These are phyloP conservation scores for Avena insularis DNA, from an alignment of 176 grass and related monocot species.

Conservation along the genomic window DNA sequence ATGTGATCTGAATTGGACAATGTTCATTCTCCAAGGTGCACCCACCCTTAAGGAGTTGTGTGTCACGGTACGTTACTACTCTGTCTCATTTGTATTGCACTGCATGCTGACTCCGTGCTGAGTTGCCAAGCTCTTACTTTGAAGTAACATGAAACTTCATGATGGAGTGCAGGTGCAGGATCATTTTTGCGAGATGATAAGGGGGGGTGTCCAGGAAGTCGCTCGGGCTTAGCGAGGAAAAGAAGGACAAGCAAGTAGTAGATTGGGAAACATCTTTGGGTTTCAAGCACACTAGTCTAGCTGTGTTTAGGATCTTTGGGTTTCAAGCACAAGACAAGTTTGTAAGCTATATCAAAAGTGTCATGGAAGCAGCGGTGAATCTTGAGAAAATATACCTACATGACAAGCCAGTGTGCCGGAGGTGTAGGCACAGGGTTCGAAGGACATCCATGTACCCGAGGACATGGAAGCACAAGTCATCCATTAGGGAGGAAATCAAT, in stretches of 20 bases:
- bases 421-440: not conserved
- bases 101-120: too few species aligned
- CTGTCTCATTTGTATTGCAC: too few species aligned
- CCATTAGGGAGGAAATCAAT: too few species aligned
- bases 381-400: not conserved
- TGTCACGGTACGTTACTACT: not conserved
- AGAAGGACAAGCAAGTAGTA: not conserved
- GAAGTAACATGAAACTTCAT: too few species aligned
- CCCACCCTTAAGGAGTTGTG: not conserved
- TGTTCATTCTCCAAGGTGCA: not conserved
- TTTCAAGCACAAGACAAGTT: not conserved
- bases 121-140: too few species aligned
- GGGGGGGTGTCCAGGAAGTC: not conserved
- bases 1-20: not conserved
- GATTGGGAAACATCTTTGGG: not conserved
- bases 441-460: constrained; percentile 1
- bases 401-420: not conserved
- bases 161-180: too few species aligned
- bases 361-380: not conserved
- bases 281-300: not conserved
- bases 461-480: not conserved
- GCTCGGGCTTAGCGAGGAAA: not conserved
- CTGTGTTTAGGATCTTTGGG: not conserved
- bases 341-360: not conserved
- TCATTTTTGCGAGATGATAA: not conserved